These are phyloP conservation scores for Boeremia exigua DNA, from an alignment of 2,329 filamentous ascomycete genomes.

Conservation along the genomic window DNA sequence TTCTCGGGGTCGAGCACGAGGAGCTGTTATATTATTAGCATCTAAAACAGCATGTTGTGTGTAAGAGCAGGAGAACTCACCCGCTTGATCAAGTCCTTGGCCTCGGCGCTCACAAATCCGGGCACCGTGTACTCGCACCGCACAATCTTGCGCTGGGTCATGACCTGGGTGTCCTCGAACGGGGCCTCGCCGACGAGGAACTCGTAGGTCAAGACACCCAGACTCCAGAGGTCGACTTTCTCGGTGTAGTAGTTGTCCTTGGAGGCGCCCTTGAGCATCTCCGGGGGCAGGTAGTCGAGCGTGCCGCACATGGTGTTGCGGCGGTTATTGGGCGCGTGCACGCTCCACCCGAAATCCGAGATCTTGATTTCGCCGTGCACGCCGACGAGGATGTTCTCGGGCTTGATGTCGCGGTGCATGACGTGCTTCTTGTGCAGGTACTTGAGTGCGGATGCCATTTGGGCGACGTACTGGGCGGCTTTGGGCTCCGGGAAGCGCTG, in stretches of 20 bases:
- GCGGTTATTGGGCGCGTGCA: constrained; percentile 93
- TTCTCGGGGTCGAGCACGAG: constrained; percentile 94
- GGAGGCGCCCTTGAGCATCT: constrained; percentile 88
- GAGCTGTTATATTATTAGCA: too few relatives aligned
- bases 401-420: constrained; percentile 97
- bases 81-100: constrained; percentile 88
- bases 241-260: constrained; percentile 90
- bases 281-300: constrained; percentile 93
- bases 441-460: constrained; percentile 87
- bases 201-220: constrained; percentile 95
- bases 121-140: constrained; percentile 92
- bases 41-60: too few relatives aligned
- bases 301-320: constrained; percentile 96
- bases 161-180: constrained; percentile 92
- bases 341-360: constrained; percentile 97
- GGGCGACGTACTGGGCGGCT: constrained; percentile 84
- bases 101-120: constrained; percentile 87
- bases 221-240: constrained; percentile 95
- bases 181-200: constrained; percentile 95
- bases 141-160: constrained; percentile 90
- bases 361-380: constrained; percentile 99
- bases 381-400: constrained; percentile 94
- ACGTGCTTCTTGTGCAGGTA: constrained; percentile 97
- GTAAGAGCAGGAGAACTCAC: too few relatives aligned
- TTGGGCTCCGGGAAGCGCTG: constrained; percentile 84